A percentile compares a stretch with the other conserved stretches of the same genome.
phyloP scores from a whole-genome alignment of 208 protist genomes.

The Acanthamoeba culbertsoni region DNA sequence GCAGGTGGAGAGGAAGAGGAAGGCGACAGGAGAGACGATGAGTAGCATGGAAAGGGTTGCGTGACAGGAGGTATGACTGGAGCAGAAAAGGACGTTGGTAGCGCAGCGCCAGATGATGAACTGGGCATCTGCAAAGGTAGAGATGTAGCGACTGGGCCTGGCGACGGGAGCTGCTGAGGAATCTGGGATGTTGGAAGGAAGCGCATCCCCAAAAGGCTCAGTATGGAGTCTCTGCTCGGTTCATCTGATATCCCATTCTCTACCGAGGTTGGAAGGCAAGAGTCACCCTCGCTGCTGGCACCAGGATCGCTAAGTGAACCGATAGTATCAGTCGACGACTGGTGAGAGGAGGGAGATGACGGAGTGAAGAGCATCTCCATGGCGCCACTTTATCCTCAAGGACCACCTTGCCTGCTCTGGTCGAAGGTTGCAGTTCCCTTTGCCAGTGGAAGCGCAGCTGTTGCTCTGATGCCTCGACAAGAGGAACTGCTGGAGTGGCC shows the following conservation, averaged over 20 bases:
- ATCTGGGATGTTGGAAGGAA: background rate
- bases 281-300: background rate
- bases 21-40: background rate
- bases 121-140: background rate
- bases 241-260: background rate
- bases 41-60: background rate
- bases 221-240: background rate
- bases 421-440: background rate
- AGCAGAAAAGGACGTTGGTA: background rate
- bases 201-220: background rate
- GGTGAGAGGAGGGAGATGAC: background rate
- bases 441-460: background rate
- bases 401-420: background rate
- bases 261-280: background rate
- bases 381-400: background rate
- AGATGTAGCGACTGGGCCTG: background rate
- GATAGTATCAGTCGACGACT: background rate
- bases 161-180: background rate
- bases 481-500: too few relatives aligned
- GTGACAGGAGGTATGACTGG: background rate
- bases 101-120: background rate
- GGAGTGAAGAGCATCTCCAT: slow-evolving; percentile 40
- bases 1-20: background rate
- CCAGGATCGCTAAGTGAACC: background rate
- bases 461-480: background rate